Base-by-base conservation (phyloP, 1,284 basidiomycete species). In the Boletellus dicymbophilus region DNA sequence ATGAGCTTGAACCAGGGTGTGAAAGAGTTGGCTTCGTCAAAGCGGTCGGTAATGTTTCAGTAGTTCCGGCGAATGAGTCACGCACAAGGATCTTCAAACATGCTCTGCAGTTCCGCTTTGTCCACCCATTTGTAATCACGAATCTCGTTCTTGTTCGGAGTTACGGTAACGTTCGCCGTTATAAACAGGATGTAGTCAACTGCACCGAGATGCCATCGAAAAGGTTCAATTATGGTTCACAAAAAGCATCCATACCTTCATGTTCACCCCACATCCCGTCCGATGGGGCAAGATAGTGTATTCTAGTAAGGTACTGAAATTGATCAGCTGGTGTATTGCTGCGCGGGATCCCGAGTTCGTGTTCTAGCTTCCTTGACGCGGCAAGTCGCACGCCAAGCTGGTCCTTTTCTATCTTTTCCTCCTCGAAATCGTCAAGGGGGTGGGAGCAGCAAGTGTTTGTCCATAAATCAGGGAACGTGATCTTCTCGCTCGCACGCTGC, bases 1-100 rank as follows among this genome's bases (percentile, higher is more conserved):
- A 99, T 99, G 36, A 99, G 84, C 69, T 95, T 94, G 84, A 99
- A 99, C 97, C 97, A 99, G 0, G 97, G 97, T 4, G 97, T 99
- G 71, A 99, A 99, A 0, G 82, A 82, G 65, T 91, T 90, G 37
- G 74, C 93, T 96, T 48, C 27, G 28, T 49, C 30, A 31, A 16
- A 33, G 43, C 25, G 39, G 49, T 53, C 25, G 31, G 42, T 41
- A 58, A 37, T 26, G 33, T n/a, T 16, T 61, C 44, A 16, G 23
- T 34, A 33, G 38, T 37, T 21, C 48, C 26, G 16, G 23, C 13
- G 42, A 37, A 27, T 46, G 18, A 20, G 36, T 37, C 6, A 65
- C 78, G 59, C 68, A 94, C 93, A 75, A 22, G 85, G 66, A 58
- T 93, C 86, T 40, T 88, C 78, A 71, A 99, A 98, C 89, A 99